Evolutionary conservation across 2,329 filamentous ascomycete genomes (phyloP), one percentile per base, ranked within the genome.

Genomic region (Scleromitrula shiraiana): DNA sequence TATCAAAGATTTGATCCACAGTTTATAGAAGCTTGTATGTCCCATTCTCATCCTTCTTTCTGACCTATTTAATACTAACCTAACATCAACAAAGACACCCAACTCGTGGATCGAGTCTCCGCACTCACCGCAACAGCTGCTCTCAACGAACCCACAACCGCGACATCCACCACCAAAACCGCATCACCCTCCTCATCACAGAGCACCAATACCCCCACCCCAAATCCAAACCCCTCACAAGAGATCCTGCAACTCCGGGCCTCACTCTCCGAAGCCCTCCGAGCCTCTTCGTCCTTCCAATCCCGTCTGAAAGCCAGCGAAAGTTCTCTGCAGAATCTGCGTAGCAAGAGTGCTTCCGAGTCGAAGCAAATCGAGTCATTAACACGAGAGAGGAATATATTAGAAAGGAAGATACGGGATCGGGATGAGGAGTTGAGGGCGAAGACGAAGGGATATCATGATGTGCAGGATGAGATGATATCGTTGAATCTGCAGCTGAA

Each of bases 401-500:
- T 93, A 15, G 72, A 77, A 41, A 75, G 80, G 35, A 82, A 82
- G 53, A 69, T 95, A 33, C 82, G 78, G 54, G 91, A 96, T 65
- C 74, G 85, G 24, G 88, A 94, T 53, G 87, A 94, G 59, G 93
- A 97, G 70, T 68, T 96, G 26, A 78, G 76, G 48, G 87, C 82
- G 50, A 96, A 96, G 71, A 80, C 82, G 26, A 88, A 90, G 64
- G 70, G 96, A 55, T 76, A 95, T 2, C 84, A 89, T 71, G 78
- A 91, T 60, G 83, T 95, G 45, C 91, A 97, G 68, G 90, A 96
- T 67, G 93, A 98, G 66, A 83, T 95, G 67, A 82, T 95, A 42
- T 83, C 88, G 1, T 69, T 96, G 39, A 90, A 90, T 57, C 73
- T 97, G 56, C 86, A 97, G 66, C 74, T 96, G 36, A 89, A 93